phyloP scores from a whole-genome alignment of 495 filamentous ascomycete species.

The Daldinia childiae region DNA sequence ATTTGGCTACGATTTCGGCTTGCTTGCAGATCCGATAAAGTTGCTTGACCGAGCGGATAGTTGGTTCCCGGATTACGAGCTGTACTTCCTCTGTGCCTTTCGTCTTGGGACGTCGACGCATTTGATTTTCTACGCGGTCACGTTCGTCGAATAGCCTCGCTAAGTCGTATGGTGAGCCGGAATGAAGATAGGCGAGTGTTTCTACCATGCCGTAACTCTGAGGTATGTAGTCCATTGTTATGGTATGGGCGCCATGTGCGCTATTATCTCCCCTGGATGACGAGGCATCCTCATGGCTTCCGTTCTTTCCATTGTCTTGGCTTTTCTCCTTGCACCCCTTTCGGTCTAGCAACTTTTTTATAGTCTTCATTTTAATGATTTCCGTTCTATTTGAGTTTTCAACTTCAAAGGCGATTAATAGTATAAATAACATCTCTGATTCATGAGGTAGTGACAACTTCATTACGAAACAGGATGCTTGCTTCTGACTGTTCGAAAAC shows the following conservation, averaged over 20 bases:
- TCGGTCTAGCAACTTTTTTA: constrained; percentile 12
- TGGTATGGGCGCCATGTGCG: background rate
- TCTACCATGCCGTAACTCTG: constrained; percentile 20
- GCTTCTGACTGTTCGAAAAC: background rate
- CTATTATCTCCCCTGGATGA: background rate
- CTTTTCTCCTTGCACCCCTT: background rate
- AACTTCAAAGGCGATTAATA: background rate
- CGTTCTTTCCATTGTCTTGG: background rate
- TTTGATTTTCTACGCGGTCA: constrained; percentile 23
- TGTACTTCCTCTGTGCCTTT: constrained; percentile 35
- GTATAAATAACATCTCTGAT: background rate
- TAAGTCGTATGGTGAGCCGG: constrained; percentile 23
- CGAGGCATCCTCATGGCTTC: background rate
- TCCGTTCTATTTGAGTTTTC: background rate
- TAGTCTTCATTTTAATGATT: constrained; percentile 10
- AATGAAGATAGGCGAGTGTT: constrained; percentile 22
- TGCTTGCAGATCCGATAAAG: constrained; percentile 21
- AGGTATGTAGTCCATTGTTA: constrained; percentile 17
- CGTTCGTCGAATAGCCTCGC: constrained; percentile 12
- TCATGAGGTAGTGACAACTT: background rate
- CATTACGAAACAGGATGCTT: background rate
- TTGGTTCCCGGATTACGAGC: constrained; percentile 30
- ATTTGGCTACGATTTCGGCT: constrained; percentile 21
- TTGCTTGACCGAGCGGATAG: constrained; percentile 18
- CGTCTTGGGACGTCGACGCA: constrained; percentile 19